Conservation (phyloP, 1,139 yeast species). For the Pichia cactophila region DNA sequence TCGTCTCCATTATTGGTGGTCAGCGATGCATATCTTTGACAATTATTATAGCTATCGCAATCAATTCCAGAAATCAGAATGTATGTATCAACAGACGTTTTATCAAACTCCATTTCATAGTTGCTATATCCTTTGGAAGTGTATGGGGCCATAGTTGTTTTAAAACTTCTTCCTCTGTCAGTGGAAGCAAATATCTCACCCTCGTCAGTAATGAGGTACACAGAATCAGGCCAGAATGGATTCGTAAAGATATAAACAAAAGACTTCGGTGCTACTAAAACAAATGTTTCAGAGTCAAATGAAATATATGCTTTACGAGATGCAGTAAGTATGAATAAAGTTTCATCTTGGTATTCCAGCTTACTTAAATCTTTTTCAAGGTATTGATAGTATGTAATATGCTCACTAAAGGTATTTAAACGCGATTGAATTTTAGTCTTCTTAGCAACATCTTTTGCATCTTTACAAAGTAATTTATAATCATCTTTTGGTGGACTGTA, state of each 20-base stretch:
- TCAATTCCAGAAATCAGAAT: constrained; percentile 62
- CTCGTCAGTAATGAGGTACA: constrained; percentile 50
- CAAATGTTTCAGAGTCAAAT: constrained; percentile 52
- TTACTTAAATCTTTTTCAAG: constrained; percentile 18
- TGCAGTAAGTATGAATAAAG: constrained; percentile 57
- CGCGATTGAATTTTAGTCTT: constrained; percentile 15
- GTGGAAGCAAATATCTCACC: constrained; percentile 48
- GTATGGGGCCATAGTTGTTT: constrained; percentile 40
- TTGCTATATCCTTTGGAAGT: constrained; percentile 10
- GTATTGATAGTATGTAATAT: constrained; percentile 49
- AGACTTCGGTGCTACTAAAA: constrained; percentile 35
- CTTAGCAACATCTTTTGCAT: constrained; percentile 9
- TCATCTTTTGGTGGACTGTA: constrained; percentile 18
- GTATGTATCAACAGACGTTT: constrained; percentile 45
- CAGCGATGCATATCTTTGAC: constrained; percentile 51
- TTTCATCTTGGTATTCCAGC: constrained; percentile 44
- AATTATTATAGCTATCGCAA: constrained; percentile 42
- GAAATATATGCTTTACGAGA: constrained; percentile 52
- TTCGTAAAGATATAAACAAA: constrained; percentile 54
- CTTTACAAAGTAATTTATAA: constrained; percentile 21
- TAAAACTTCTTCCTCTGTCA: constrained; percentile 62
- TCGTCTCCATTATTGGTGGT: constrained; percentile 58
- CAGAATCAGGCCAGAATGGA: constrained; percentile 52
- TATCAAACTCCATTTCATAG: constrained; percentile 45
- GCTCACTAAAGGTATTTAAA: constrained; percentile 24